Evolutionary conservation across 2,329 filamentous ascomycete species (phyloP).

Genomic region (Penicillium sp.): DNA sequence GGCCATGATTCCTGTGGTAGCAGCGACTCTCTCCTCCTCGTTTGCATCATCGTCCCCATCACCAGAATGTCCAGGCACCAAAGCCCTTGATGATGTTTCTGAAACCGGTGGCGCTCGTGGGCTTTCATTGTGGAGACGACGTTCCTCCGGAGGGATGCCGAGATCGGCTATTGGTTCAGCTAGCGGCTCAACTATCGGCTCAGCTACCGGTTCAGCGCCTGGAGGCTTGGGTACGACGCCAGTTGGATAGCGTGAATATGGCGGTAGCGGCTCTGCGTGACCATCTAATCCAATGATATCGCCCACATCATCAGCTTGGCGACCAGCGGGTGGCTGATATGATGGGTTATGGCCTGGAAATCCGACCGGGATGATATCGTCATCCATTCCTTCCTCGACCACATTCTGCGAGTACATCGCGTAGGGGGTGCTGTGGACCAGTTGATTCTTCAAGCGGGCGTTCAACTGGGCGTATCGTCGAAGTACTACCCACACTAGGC

Average conservation of each 20-base stretch:
- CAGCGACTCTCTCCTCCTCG: slow-evolving; percentile 20
- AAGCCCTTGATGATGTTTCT: slow-evolving; percentile 32
- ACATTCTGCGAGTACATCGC: slow-evolving; percentile 81
- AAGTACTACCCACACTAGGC: slow-evolving; percentile 68
- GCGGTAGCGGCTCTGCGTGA: slow-evolving; percentile 85
- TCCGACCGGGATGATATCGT: slow-evolving; percentile 61
- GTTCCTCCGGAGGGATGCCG: slow-evolving; percentile 51
- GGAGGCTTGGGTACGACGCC: slow-evolving; percentile 61
- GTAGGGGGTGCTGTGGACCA: slow-evolving; percentile 81
- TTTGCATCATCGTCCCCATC: slow-evolving; percentile 16
- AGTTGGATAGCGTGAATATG: slow-evolving; percentile 86
- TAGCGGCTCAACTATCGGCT: too few species aligned
- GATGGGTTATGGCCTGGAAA: slow-evolving; percentile 66
- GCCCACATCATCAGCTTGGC: slow-evolving; percentile 71
- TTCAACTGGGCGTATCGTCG: slow-evolving; percentile 61
- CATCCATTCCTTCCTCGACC: slow-evolving; percentile 54
- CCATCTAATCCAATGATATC: slow-evolving; percentile 85
- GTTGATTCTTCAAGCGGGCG: slow-evolving; percentile 59
- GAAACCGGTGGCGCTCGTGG: slow-evolving; percentile 28
- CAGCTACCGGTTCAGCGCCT: slow-evolving; percentile 25
- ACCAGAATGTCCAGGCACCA: slow-evolving; percentile 19
- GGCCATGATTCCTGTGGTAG: slow-evolving; percentile 38
- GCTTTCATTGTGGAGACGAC: slow-evolving; percentile 42
- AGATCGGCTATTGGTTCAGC: slow-evolving; percentile 24
- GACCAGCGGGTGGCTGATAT: slow-evolving; percentile 69